Evolutionary conservation across 305 asterid genomes (phyloP), one percentile per base, ranked within the genome.

Genomic region (Andrographis paniculata): DNA sequence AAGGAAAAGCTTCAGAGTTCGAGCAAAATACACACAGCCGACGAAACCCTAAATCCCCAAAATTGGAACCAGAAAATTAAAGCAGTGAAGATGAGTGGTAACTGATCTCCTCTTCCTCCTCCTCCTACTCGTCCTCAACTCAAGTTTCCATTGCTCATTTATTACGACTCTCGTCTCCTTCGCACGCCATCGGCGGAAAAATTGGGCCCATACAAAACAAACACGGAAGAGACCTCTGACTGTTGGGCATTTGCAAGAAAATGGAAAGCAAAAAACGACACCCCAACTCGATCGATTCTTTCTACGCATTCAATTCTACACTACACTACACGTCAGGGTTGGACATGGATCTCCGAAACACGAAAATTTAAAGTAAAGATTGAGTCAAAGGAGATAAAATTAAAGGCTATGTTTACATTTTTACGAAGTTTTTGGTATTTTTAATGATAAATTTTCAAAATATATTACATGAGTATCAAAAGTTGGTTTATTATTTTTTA

Each of bases 121-220:
- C 39, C 37, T 9, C 31, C 31, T 3, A 24, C 31, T 24, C 31
- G 6, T 58, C 53, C 42, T 50, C 45, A 28, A 42, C 17, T 21
- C 41, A 31, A 10, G 50, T 28, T 37, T 15, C 39, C 50, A 17
- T 37, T 17, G 37, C 6, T 11, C 17, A 12, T 40, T 41, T 19
- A 45, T 27, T 21, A 43, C 8, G 6, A 24, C 6, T 24, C 46
- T 54, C 56, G 28, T 67, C 51, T 64, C 70, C 52, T 51, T 56
- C 17, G 40, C 11, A 55, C 51, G 47, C 43, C 47, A 20, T 65
- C 54, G 53, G 73, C 66, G 77, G 73, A 56, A 23, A n/a, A 43
- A 28, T 14, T 51, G 77, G 77, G 70, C 73, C 73, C 77, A 62
- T 55, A 16, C 42, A 50, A 52, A 53, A 59, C 60, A 62, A 62